Base-by-base conservation (phyloP, 352 stramenopile species). In the Phytophthora pisi region DNA sequence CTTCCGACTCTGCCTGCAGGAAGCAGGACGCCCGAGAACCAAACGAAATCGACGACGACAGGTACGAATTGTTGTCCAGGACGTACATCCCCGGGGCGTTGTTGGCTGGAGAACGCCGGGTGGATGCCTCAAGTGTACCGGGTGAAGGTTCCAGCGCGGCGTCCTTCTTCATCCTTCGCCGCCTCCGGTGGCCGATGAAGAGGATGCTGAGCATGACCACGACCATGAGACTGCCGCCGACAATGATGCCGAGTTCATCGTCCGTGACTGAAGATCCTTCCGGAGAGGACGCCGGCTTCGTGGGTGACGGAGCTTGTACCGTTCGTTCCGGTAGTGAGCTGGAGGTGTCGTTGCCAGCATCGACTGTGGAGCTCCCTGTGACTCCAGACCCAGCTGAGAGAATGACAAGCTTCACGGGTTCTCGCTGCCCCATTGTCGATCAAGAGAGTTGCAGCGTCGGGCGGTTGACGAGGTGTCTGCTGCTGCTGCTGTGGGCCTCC, bases 191-290 rank as follows among this genome's bases (percentile, higher is more conserved):
- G 1, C 52, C 60, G 54, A 74, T 51, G n/a, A 74, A 66, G 4
- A 77, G 51, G 38, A 77, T 60, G 16, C 30, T 54, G 5, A 73
- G 2, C 53, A 77, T 20, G 9, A 74, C 53, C 9, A 74, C 0
- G 20, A 74, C 4, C 18, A 77, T 46, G 11, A 77, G 26, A 15
- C 61, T 55, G 10, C 65, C 56, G 23, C 70, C 65, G 7, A 77
- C 66, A n/a, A 30, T 43, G 26, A 77, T 54, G 2, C 70, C 65
- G n/a, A 74, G 65, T 52, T 74, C 60, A 45, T 67, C 61, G 28
- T 74, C 70, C 20, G 36, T 60, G 4, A 67, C 6, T 34, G 40
- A 54, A 57, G 66, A 63, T 46, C 54, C 61, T 10, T 45, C 49
- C 2, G 54, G 62, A 54, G 57, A 63, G 8, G 57, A 67, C 3